phyloP scores from a whole-genome alignment of 257 asterid genomes.

The Fraxinus anomala region DNA sequence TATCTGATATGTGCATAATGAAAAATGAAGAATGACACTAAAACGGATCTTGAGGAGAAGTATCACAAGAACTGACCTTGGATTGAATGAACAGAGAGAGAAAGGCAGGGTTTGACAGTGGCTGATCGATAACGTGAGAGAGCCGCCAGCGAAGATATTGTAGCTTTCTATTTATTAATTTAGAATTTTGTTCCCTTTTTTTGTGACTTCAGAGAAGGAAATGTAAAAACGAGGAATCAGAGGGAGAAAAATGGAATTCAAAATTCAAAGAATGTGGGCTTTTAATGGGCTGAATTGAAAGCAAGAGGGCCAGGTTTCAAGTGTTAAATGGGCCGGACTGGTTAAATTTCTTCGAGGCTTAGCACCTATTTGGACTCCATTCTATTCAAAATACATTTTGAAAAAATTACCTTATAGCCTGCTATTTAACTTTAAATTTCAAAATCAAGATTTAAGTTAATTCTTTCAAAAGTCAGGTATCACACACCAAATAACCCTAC shows the following conservation, averaged over 20 bases:
- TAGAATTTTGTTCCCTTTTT: not conserved
- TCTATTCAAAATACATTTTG: too few relatives aligned
- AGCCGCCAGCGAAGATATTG: conserved; percentile 2
- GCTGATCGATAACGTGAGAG: not conserved
- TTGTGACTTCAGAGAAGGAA: not conserved
- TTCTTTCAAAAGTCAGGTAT: too few relatives aligned
- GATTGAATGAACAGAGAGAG: conserved; percentile 1
- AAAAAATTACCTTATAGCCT: too few relatives aligned
- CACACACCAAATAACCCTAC: too few relatives aligned
- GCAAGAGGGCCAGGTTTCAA: not conserved
- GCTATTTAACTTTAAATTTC: too few relatives aligned
- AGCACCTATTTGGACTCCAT: too few relatives aligned
- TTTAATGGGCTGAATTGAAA: not conserved
- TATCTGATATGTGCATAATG: not conserved
- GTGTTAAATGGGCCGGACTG: too few relatives aligned
- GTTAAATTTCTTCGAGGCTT: too few relatives aligned
- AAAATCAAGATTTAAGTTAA: too few relatives aligned
- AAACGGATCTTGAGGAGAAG: conserved; percentile 22
- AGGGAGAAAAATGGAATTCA: not conserved
- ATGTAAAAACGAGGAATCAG: not conserved
- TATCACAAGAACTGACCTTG: not conserved
- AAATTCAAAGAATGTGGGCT: not conserved
- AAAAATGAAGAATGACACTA: not conserved
- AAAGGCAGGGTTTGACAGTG: conserved; percentile 17
- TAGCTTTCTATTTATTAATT: not conserved